Evolutionary conservation across 2,329 filamentous ascomycete species (phyloP).

Genomic region (Colletotrichum orchidophilum): DNA sequence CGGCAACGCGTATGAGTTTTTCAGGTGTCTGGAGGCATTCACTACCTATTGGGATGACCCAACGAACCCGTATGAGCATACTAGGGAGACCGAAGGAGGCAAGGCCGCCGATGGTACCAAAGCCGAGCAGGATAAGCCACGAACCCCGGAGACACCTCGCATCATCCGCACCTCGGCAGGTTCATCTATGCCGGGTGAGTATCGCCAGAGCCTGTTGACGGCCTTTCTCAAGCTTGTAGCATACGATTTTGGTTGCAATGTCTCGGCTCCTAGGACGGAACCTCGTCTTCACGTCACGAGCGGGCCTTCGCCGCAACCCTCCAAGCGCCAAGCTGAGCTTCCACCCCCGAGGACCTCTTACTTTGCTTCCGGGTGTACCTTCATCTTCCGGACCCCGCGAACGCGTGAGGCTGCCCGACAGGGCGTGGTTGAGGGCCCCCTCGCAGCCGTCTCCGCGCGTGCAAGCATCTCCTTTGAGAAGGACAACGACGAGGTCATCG

Average conservation of each 20-base stretch:
- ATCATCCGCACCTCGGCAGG: slow-evolving; percentile 58
- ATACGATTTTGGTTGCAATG: slow-evolving; percentile 73
- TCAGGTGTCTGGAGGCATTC: slow-evolving; percentile 68
- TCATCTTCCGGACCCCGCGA: slow-evolving; percentile 67
- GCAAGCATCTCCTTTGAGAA: slow-evolving; percentile 62
- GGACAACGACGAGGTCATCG: slow-evolving; percentile 67
- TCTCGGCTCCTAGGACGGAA: slow-evolving; percentile 64
- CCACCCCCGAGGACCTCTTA: slow-evolving; percentile 57
- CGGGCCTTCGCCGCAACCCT: slow-evolving; percentile 38
- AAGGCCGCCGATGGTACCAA: slow-evolving; percentile 30
- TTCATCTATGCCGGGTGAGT: slow-evolving; percentile 66
- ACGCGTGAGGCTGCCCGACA: slow-evolving; percentile 69
- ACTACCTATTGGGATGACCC: slow-evolving; percentile 71
- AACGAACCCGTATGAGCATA: slow-evolving; percentile 44
- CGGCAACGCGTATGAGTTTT: slow-evolving; percentile 74
- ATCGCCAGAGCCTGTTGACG: slow-evolving; percentile 64
- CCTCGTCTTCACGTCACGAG: slow-evolving; percentile 65
- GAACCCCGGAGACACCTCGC: neutral
- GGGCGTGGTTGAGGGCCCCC: slow-evolving; percentile 69
- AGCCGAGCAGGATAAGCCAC: slow-evolving; percentile 23
- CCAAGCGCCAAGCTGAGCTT: slow-evolving; percentile 1
- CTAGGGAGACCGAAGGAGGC: slow-evolving; percentile 11
- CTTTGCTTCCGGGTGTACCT: slow-evolving; percentile 66
- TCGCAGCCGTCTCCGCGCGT: slow-evolving; percentile 68
- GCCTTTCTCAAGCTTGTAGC: slow-evolving; percentile 72